A percentile compares a stretch with the other conserved stretches of the same genome.
These are phyloP conservation scores for Drechslerella stenobrocha DNA, from an alignment of 2,329 filamentous ascomycete species.

Conservation along the genomic window DNA sequence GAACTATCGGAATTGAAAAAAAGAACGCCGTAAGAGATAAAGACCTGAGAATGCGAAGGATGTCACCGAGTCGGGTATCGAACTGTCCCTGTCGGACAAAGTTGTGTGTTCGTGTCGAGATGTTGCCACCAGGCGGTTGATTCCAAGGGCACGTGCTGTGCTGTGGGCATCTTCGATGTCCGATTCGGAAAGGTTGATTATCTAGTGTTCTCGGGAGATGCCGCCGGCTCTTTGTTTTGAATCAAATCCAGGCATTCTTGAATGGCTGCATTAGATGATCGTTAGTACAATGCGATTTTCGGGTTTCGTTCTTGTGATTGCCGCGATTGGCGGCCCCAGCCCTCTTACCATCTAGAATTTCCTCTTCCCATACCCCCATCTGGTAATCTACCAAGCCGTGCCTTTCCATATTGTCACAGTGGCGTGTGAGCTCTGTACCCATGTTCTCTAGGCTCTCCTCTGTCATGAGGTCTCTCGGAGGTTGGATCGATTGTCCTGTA, in stretches of 20 bases:
- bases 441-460: conserved; percentile 73
- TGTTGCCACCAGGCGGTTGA: conserved; percentile 38
- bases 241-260: conserved; percentile 42
- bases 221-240: conserved; percentile 42
- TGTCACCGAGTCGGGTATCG: conserved; percentile 38
- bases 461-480: conserved; percentile 67
- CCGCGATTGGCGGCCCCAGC: no score
- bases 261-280: conserved; percentile 11
- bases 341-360: conserved; percentile 77
- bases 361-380: conserved; percentile 93
- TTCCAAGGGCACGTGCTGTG: conserved; percentile 7
- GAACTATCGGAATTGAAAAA: conserved; percentile 43
- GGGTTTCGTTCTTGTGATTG: not conserved
- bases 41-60: conserved; percentile 39
- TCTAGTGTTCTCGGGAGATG: conserved; percentile 34
- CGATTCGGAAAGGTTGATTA: conserved; percentile 21
- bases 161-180: conserved; percentile 10
- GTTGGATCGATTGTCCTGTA: conserved; percentile 63
- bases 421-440: conserved; percentile 76
- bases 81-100: conserved; percentile 10
- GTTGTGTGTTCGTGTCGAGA: conserved; percentile 23
- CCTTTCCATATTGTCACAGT: conserved; percentile 84
- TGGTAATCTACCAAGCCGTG: conserved; percentile 97
- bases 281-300: not conserved
- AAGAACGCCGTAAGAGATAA: conserved; percentile 43